These are phyloP conservation scores for Neofusicoccum laricinum DNA, from an alignment of 2,329 filamentous ascomycete species.

Conservation along the genomic window DNA sequence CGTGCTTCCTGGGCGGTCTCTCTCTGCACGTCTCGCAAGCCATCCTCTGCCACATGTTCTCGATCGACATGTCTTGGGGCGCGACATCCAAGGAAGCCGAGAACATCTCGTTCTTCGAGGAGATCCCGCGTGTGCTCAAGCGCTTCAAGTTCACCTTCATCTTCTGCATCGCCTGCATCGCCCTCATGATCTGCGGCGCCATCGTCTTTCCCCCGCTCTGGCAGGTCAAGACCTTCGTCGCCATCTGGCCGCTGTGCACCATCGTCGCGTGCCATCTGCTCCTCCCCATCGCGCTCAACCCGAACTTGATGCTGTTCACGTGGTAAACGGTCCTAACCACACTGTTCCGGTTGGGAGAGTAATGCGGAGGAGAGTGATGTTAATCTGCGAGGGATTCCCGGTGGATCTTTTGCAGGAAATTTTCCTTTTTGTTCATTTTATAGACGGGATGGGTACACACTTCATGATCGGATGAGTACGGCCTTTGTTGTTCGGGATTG, in stretches of 20 bases:
- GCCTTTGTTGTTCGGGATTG: not conserved
- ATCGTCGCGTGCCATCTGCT: conserved; percentile 56
- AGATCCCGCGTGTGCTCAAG: conserved; percentile 54
- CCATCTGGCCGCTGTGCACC: conserved; percentile 57
- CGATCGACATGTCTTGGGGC: conserved; percentile 47
- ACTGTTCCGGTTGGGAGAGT: not conserved
- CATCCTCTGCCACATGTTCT: conserved; percentile 38
- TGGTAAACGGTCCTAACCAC: conserved; percentile 42
- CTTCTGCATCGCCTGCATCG: conserved; percentile 47
- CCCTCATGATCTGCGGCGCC: conserved; percentile 50
- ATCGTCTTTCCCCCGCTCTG: conserved; percentile 51
- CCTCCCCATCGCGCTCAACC: conserved; percentile 60
- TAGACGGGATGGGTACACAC: conserved; percentile 1
- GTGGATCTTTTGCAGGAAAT: too few relatives aligned
- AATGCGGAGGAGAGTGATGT: not conserved
- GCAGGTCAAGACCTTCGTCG: conserved; percentile 57
- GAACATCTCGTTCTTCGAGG: conserved; percentile 55
- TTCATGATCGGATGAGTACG: not conserved
- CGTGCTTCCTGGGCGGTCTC: conserved; percentile 41
- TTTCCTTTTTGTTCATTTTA: not conserved
- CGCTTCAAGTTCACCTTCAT: conserved; percentile 56
- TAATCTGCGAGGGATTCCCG: not conserved
- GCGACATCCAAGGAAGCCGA: conserved; percentile 60
- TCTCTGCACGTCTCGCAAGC: conserved; percentile 41
- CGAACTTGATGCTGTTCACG: conserved; percentile 62